These are phyloP conservation scores for Ascochyta fabae DNA, from an alignment of 2,329 filamentous ascomycete species.

Conservation along the genomic window DNA sequence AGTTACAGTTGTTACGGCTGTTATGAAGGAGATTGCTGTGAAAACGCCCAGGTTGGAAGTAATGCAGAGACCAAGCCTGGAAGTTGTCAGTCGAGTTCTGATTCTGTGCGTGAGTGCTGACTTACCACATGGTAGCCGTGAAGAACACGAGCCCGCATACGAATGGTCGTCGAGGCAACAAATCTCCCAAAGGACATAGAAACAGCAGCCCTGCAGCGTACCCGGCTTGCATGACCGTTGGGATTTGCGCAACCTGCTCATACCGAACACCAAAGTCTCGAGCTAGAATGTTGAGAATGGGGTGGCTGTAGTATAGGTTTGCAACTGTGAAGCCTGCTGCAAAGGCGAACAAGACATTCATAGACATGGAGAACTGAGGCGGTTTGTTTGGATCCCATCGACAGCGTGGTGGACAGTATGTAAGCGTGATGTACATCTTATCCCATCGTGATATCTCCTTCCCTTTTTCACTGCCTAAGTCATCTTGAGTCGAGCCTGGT, in stretches of 20 bases:
- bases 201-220: conserved; percentile 78
- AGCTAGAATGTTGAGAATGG: conserved; percentile 78
- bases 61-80: conserved; percentile 69
- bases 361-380: conserved; percentile 69
- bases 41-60: conserved; percentile 71
- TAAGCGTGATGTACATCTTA: conserved; percentile 46
- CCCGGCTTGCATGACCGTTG: conserved; percentile 79
- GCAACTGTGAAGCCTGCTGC: conserved; percentile 77
- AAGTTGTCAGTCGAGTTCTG: not conserved
- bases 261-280: conserved; percentile 73
- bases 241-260: conserved; percentile 70
- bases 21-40: conserved; percentile 73
- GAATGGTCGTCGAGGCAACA: conserved; percentile 70
- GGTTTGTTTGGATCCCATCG: conserved; percentile 72
- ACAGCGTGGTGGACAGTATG: conserved; percentile 69
- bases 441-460: conserved; percentile 25
- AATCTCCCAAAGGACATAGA: conserved; percentile 76
- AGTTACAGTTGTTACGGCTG: conserved; percentile 79
- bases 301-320: conserved; percentile 82
- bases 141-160: conserved; percentile 71
- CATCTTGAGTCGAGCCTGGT: not conserved
- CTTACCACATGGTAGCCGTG: conserved; percentile 71
- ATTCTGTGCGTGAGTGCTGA: conserved; percentile 1
- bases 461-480: not conserved
- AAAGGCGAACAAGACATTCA: conserved; percentile 75